phyloP scores from a whole-genome alignment of 2,329 filamentous ascomycete species.

The Graphilbum fragrans region DNA sequence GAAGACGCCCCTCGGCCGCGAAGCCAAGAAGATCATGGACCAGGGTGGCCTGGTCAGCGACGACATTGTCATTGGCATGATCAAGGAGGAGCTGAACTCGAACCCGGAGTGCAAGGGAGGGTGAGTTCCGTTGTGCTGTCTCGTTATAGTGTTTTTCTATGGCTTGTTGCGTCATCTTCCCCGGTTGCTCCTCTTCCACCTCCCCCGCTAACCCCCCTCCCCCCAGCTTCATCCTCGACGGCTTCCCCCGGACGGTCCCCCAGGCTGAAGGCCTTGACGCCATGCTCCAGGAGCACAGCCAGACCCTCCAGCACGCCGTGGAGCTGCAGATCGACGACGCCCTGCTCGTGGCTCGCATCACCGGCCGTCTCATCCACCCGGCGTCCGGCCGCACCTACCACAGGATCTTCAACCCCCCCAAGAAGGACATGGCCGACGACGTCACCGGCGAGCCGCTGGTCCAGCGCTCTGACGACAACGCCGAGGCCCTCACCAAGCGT shows the following conservation, averaged over 20 bases:
- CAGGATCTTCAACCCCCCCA: slow-evolving; percentile 97
- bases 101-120: slow-evolving; percentile 96
- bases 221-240: slow-evolving; percentile 89
- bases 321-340: slow-evolving; percentile 95
- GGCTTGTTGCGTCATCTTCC: too few species aligned
- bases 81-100: slow-evolving; percentile 88
- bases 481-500: slow-evolving; percentile 89
- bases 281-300: slow-evolving; percentile 70
- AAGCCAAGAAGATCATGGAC: slow-evolving; percentile 99
- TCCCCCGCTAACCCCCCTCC: neutral
- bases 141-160: slow-evolving; percentile 18
- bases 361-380: slow-evolving; percentile 88
- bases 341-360: slow-evolving; percentile 90
- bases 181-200: neutral
- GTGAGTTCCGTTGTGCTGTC: slow-evolving; percentile 33
- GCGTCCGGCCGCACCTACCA: slow-evolving; percentile 95
- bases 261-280: slow-evolving; percentile 90
- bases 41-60: slow-evolving; percentile 94
- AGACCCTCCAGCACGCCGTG: slow-evolving; percentile 86
- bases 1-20: slow-evolving; percentile 86
- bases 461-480: slow-evolving; percentile 95
- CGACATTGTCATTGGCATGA: slow-evolving; percentile 99
- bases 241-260: slow-evolving; percentile 91
- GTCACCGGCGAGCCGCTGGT: slow-evolving; percentile 92
- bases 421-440: slow-evolving; percentile 89